Conservation (phyloP, 768 basidiomycete species). For the Steccherinum ochraceum region DNA sequence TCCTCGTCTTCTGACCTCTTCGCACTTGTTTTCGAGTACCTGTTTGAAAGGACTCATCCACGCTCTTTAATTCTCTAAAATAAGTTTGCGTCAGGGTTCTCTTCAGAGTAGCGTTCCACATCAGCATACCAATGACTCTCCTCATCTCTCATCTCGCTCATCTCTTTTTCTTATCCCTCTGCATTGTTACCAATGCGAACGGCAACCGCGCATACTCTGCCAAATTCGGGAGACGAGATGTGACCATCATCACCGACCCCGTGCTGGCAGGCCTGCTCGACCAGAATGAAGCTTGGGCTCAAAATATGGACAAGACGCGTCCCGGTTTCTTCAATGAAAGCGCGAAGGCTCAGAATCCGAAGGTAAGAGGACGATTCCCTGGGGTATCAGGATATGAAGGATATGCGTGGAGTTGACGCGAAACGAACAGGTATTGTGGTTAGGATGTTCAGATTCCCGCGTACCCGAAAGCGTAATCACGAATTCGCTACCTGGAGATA, state of each 20-base stretch:
- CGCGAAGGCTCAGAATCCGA: constrained; percentile 3
- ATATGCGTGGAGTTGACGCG: not conserved
- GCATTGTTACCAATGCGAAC: not conserved
- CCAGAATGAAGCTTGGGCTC: constrained; percentile 9
- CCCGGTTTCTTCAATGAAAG: constrained; percentile 2
- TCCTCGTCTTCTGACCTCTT: too few species aligned
- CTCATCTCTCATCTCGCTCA: not conserved
- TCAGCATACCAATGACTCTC: not conserved
- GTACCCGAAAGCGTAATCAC: constrained; percentile 74
- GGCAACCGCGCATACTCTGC: not conserved
- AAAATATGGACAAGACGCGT: not conserved
- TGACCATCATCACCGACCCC: not conserved
- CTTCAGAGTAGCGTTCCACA: too few species aligned
- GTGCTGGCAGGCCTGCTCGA: not conserved
- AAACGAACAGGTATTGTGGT: constrained; percentile 66
- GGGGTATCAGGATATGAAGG: not conserved
- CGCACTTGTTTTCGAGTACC: too few species aligned
- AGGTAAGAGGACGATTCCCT: constrained; percentile 2
- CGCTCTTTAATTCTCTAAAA: too few species aligned
- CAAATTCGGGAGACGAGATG: not conserved
- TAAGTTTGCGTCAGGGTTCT: too few species aligned
- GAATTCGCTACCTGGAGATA: constrained; percentile 60
- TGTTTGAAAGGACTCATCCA: too few species aligned
- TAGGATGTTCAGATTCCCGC: constrained; percentile 80
- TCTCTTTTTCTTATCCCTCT: not conserved